Conservation (phyloP, 164 flowering plant species). For the Nymphaea colorata region DNA sequence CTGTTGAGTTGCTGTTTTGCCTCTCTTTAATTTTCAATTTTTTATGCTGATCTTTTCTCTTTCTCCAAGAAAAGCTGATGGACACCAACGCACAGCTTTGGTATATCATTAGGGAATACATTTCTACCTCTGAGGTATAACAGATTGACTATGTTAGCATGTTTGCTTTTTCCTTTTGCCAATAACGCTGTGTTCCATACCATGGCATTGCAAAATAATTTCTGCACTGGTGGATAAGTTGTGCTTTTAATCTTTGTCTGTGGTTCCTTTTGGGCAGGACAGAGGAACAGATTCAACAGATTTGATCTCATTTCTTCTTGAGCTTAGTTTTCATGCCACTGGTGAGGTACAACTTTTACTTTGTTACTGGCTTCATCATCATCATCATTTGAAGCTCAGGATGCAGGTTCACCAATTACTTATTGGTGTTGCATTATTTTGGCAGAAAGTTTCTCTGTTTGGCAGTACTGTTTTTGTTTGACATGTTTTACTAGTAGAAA, state of each 20-base stretch:
- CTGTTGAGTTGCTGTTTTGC: conserved; percentile 4
- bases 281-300: conserved; percentile 72
- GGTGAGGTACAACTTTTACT: conserved; percentile 73
- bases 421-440: too few relatives aligned
- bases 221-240: neutral
- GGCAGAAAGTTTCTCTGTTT: too few relatives aligned
- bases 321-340: conserved; percentile 85
- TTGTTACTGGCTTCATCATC: neutral
- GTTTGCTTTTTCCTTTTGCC: too few relatives aligned
- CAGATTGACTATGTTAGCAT: too few relatives aligned
- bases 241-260: neutral
- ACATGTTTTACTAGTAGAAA: too few relatives aligned
- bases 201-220: too few relatives aligned
- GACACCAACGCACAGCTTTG: conserved; percentile 97
- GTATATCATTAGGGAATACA: conserved; percentile 94
- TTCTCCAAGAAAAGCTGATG: conserved; percentile 53
- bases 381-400: neutral
- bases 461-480: too few relatives aligned
- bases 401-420: too few relatives aligned
- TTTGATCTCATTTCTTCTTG: conserved; percentile 79
- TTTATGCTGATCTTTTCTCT: conserved; percentile 1
- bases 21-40: neutral
- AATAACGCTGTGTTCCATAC: too few relatives aligned
- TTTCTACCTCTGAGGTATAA: conserved; percentile 78
- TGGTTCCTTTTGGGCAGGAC: conserved; percentile 37